Evolutionary conservation across 352 stramenopile genomes (phyloP).

Genomic region (Phytophthora quininea): DNA sequence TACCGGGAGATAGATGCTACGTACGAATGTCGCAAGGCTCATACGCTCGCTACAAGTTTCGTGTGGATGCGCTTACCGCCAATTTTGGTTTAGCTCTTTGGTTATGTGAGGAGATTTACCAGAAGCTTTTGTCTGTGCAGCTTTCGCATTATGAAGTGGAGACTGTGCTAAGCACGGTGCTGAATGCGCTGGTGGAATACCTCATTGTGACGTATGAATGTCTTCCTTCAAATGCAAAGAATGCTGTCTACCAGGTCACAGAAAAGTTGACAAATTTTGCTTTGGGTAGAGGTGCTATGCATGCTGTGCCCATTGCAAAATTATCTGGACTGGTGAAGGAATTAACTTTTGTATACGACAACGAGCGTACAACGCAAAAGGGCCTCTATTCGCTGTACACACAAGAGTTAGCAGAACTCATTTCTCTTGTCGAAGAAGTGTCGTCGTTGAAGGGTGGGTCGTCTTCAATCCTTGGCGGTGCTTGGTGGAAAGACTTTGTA

Average conservation of each 20-base stretch:
- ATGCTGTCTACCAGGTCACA: slow-evolving; percentile 56
- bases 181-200: slow-evolving; percentile 60
- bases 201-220: slow-evolving; percentile 37
- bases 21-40: slow-evolving; percentile 62
- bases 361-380: slow-evolving; percentile 69
- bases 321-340: slow-evolving; percentile 58
- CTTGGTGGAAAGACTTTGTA: slow-evolving; percentile 68
- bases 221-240: slow-evolving; percentile 53
- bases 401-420: slow-evolving; percentile 67
- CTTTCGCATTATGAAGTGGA: slow-evolving; percentile 71
- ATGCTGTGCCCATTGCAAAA: slow-evolving; percentile 64
- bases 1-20: slow-evolving; percentile 69
- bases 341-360: slow-evolving; percentile 63
- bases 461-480: slow-evolving; percentile 44
- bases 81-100: slow-evolving; percentile 80
- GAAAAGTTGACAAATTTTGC: slow-evolving; percentile 75
- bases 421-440: slow-evolving; percentile 69
- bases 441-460: slow-evolving; percentile 56
- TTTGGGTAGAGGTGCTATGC: slow-evolving; percentile 53
- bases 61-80: slow-evolving; percentile 66
- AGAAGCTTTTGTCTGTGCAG: slow-evolving; percentile 53
- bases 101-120: slow-evolving; percentile 72
- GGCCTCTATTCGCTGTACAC: slow-evolving; percentile 68
- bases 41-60: slow-evolving; percentile 84
- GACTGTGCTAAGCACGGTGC: slow-evolving; percentile 53